A percentile compares a stretch with the other conserved stretches of the same genome.
Evolutionary conservation across 768 basidiomycete genomes (phyloP).

Genomic region (Amyloporia xantha): DNA sequence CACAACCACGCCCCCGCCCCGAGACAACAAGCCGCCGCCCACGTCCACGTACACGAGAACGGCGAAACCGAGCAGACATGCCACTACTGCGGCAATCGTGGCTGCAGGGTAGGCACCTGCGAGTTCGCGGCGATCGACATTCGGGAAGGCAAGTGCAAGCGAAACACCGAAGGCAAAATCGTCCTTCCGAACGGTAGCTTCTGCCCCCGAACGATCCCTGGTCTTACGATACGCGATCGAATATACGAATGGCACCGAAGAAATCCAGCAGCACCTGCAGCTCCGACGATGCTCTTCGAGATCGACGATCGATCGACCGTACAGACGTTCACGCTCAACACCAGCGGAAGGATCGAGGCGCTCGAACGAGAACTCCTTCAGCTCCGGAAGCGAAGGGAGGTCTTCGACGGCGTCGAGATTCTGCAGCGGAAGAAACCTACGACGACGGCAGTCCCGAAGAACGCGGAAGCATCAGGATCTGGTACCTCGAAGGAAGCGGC

Average conservation of each 20-base stretch:
- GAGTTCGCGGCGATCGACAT: neutral
- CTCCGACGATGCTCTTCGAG: neutral
- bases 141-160: neutral
- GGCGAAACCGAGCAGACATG: neutral
- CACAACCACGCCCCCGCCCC: neutral
- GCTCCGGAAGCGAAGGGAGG: neutral
- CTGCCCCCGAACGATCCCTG: neutral
- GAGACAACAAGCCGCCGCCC: neutral
- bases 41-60: neutral
- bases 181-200: conserved; percentile 3
- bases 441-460: neutral
- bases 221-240: neutral
- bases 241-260: neutral
- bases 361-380: neutral
- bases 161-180: neutral
- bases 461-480: neutral
- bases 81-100: conserved; percentile 3
- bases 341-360: neutral
- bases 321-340: neutral
- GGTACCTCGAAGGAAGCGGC: neutral
- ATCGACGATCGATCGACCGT: neutral
- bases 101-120: neutral
- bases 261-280: neutral
- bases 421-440: neutral
- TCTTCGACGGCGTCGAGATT: neutral